Base-by-base conservation (phyloP, 108 stramenopile genomes). In the Skeletonema tropicum region DNA sequence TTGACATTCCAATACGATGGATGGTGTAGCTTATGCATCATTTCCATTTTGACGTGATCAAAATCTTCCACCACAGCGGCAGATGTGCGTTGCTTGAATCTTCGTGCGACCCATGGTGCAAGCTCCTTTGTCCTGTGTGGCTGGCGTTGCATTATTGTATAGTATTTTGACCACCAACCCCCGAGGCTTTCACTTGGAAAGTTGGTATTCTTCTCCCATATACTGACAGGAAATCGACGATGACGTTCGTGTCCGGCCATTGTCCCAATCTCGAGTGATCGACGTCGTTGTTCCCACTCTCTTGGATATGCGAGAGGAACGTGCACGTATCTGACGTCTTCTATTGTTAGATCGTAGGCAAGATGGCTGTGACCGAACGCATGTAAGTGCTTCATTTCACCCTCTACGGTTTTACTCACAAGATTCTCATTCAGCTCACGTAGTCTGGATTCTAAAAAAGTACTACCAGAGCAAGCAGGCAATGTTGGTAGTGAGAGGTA, bases 101-200 rank as follows among this genome's bases (percentile, higher is more conserved):
- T 48, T 52, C 62, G 63, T 38, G 79, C 79, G 15, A 58, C 79
- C 79, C 79, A 80, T 10, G 79, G 79, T 19, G 79, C 79, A 61
- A 80, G 58, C 41, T 80, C 79, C 33, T 46, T 68, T 14, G 39
- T 80, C 12, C 72, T 66, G 25, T 80, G 67, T 6, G 79, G 79
- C 46, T 80, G 60, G 41, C 79, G 59, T 21, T 30, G 36, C 72
- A 70, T 80, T 23, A 80, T 52, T 38, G 72, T 31, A 49, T 80
- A 80, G 33, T 80, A 80, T 69, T 82, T 77, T 21, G 75, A 77
- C 80, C 80, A 82, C 75, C 76, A 82, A 0, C 80, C 80, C 1
- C 80, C 80, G 33, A 82, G 41, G 71, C 76, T 72, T 21, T 72
- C 41, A 14, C 29, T 26, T 29, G 80, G 80, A 39, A 82, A 82